Conservation (phyloP, 2,329 filamentous ascomycete genomes). For the Dothiorella sarmentorum region DNA sequence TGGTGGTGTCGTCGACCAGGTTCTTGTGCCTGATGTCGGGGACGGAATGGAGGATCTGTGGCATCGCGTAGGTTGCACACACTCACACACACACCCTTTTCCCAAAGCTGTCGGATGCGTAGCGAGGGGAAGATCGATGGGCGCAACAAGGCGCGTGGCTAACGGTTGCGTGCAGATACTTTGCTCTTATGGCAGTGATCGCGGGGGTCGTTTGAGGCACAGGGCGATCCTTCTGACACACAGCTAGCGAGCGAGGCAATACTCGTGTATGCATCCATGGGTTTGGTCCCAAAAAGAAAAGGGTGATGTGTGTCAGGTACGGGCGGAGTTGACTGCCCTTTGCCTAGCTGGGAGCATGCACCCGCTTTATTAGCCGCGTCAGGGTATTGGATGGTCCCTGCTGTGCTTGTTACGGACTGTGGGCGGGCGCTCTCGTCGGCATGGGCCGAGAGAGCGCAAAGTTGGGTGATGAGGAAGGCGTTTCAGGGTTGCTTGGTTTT, state of each 20-base stretch:
- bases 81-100: no score
- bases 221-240: not conserved
- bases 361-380: conserved; percentile 9
- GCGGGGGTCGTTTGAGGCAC: conserved; percentile 29
- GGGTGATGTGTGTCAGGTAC: not conserved
- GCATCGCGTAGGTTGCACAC: conserved; percentile 38
- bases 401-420: conserved; percentile 15
- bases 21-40: conserved; percentile 34
- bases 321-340: conserved; percentile 8
- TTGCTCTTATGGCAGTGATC: conserved; percentile 40
- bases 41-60: conserved; percentile 39
- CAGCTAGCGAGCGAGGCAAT: conserved; percentile 13
- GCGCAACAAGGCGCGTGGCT: not conserved
- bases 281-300: not conserved
- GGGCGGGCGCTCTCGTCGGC: not conserved
- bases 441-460: conserved; percentile 12
- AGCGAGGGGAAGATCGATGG: not conserved
- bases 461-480: conserved; percentile 6
- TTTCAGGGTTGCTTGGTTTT: conserved; percentile 13
- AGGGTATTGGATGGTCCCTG: conserved; percentile 8
- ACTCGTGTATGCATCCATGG: conserved; percentile 10
- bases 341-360: not conserved
- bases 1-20: conserved; percentile 35
- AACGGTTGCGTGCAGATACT: conserved; percentile 35
- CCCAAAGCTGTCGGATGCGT: conserved; percentile 15